phyloP scores from a whole-genome alignment of 2,329 filamentous ascomycete species.

The Alternaria sp. region DNA sequence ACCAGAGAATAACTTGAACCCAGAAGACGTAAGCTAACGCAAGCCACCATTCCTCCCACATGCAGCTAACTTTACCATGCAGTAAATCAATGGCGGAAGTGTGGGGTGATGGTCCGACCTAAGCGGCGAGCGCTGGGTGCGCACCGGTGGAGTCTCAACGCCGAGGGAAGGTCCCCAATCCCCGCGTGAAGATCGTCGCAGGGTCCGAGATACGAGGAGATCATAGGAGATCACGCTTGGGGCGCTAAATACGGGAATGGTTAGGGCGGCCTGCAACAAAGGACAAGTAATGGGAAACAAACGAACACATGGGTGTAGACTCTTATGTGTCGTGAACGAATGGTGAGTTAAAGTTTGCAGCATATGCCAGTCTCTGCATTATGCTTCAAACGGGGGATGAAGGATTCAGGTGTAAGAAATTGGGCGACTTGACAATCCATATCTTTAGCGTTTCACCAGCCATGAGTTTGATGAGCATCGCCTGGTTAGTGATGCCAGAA shows the following conservation, averaged over 20 bases:
- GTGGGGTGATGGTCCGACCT: slow-evolving; percentile 5
- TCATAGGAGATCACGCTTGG: slow-evolving; percentile 15
- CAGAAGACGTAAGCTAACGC: slow-evolving; percentile 11
- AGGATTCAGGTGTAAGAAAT: not conserved
- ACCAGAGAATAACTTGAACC: not conserved
- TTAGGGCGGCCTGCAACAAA: not conserved
- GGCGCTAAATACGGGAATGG: not conserved
- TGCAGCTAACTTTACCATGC: slow-evolving; percentile 12
- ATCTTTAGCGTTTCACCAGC: not conserved
- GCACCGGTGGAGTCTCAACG: slow-evolving; percentile 16
- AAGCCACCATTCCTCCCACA: slow-evolving; percentile 1
- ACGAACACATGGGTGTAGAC: not conserved
- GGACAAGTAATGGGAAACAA: not conserved
- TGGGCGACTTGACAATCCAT: too few relatives aligned
- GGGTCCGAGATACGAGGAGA: slow-evolving; percentile 20
- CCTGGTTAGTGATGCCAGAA: not conserved
- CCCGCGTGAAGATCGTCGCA: slow-evolving; percentile 13
- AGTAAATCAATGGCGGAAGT: slow-evolving; percentile 10
- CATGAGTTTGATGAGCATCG: not conserved
- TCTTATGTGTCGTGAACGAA: not conserved
- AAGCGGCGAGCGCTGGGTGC: slow-evolving; percentile 20
- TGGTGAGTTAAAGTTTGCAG: not conserved
- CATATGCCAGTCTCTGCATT: not conserved
- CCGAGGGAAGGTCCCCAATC: slow-evolving; percentile 18
- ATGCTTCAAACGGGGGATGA: not conserved